Percentiles rank a stretch among this genome's conserved stretches.
phyloP scores from a whole-genome alignment of 306 rosid species.

The Trifolium fragiferum region DNA sequence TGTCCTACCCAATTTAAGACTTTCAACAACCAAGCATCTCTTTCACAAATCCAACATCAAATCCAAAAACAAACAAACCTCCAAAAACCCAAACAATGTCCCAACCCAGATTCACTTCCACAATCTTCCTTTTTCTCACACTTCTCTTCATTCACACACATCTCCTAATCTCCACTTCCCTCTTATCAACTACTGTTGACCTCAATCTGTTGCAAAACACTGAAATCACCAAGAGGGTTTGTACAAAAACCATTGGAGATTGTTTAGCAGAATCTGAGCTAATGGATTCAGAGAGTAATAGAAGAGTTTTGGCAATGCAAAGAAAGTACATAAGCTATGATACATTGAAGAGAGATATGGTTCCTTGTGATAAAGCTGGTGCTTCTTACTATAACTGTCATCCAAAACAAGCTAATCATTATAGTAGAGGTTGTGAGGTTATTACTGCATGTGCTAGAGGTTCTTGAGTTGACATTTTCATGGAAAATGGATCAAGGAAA shows the following conservation, averaged over 20 bases:
- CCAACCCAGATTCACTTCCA: constrained; percentile 51
- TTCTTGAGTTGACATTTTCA: constrained; percentile 33
- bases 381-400: constrained; percentile 92
- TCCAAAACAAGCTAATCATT: constrained; percentile 68
- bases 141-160: constrained; percentile 58
- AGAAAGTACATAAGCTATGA: constrained; percentile 86
- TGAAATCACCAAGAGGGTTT: constrained; percentile 59
- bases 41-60: constrained; percentile 29
- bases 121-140: constrained; percentile 38
- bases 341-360: constrained; percentile 82
- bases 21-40: constrained; percentile 51
- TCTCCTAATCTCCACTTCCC: constrained; percentile 48
- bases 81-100: constrained; percentile 46
- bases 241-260: constrained; percentile 63
- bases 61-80: constrained; percentile 39
- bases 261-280: constrained; percentile 59
- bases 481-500: constrained; percentile 32
- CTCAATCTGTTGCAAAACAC: constrained; percentile 54
- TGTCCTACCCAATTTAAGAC: not conserved
- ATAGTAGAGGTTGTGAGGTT: constrained; percentile 81
- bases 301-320: constrained; percentile 78
- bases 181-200: constrained; percentile 50
- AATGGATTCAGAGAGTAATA: constrained; percentile 72
- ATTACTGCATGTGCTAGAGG: constrained; percentile 92
- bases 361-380: constrained; percentile 80